These are phyloP conservation scores for Alternaria sp. DNA, from an alignment of 2,329 filamentous ascomycete genomes.

Conservation along the genomic window DNA sequence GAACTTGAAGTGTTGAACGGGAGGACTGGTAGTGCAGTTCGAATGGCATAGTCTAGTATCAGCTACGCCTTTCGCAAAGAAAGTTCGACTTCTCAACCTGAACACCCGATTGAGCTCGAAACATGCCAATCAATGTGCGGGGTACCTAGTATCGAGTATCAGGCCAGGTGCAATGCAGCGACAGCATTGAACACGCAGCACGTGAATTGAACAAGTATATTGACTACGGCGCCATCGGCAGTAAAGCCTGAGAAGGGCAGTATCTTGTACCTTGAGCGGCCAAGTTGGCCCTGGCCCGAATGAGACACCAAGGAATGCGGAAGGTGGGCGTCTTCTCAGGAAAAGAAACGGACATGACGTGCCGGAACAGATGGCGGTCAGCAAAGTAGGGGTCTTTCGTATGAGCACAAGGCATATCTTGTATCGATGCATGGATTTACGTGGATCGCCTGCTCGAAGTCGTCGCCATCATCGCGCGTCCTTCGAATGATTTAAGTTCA, in stretches of 20 bases:
- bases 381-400: background rate
- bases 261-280: background rate
- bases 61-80: background rate
- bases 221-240: background rate
- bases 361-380: background rate
- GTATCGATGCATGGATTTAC: background rate
- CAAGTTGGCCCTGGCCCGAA: background rate
- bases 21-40: background rate
- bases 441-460: background rate
- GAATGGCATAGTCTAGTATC: background rate
- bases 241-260: background rate
- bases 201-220: background rate
- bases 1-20: background rate
- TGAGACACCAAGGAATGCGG: background rate
- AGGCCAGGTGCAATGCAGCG: background rate
- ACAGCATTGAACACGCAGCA: background rate
- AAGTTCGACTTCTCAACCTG: background rate
- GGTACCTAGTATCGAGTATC: fast-evolving
- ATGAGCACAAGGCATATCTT: background rate
- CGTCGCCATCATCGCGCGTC: background rate
- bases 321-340: background rate
- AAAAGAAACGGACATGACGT: background rate
- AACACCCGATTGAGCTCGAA: no score
- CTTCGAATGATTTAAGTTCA: background rate
- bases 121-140: no score